phyloP scores from a whole-genome alignment of 257 asterid species.

The Penstemon davidsonii region DNA sequence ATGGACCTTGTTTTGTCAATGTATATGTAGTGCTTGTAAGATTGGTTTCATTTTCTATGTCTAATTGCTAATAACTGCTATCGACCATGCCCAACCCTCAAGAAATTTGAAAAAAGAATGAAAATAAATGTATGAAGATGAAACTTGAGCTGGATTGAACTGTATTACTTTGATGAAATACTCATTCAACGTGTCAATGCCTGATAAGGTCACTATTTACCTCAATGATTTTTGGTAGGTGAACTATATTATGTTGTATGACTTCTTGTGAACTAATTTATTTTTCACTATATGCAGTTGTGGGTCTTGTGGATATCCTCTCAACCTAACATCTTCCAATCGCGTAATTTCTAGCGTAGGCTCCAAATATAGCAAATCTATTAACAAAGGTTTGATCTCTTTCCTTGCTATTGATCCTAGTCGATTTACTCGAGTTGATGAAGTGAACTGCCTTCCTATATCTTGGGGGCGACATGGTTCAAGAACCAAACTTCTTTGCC shows the following conservation, averaged over 20 bases:
- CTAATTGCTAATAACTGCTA: no score
- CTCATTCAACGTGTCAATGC: no score
- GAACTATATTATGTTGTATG: not conserved
- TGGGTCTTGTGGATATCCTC: slow-evolving; percentile 82
- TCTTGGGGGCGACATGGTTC: slow-evolving; percentile 52
- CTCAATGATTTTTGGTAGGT: no score
- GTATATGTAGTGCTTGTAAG: no score
- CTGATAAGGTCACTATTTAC: no score
- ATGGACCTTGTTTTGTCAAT: no score
- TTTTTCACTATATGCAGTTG: slow-evolving; percentile 48
- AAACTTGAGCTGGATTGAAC: no score
- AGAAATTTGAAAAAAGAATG: no score
- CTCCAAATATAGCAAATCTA: slow-evolving; percentile 58
- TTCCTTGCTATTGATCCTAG: slow-evolving; percentile 67
- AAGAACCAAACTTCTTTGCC: slow-evolving; percentile 79
- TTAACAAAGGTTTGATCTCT: slow-evolving; percentile 62
- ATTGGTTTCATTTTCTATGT: no score
- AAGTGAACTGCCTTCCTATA: slow-evolving; percentile 64
- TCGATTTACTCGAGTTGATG: slow-evolving; percentile 79
- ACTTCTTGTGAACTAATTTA: slow-evolving; percentile 15
- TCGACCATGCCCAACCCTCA: no score
- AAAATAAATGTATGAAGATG: no score
- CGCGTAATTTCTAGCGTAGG: slow-evolving; percentile 57
- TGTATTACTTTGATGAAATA: no score
- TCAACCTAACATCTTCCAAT: slow-evolving; percentile 62